phyloP scores from a whole-genome alignment of 2,329 filamentous ascomycete genomes.

The Arthroderma sp. region DNA sequence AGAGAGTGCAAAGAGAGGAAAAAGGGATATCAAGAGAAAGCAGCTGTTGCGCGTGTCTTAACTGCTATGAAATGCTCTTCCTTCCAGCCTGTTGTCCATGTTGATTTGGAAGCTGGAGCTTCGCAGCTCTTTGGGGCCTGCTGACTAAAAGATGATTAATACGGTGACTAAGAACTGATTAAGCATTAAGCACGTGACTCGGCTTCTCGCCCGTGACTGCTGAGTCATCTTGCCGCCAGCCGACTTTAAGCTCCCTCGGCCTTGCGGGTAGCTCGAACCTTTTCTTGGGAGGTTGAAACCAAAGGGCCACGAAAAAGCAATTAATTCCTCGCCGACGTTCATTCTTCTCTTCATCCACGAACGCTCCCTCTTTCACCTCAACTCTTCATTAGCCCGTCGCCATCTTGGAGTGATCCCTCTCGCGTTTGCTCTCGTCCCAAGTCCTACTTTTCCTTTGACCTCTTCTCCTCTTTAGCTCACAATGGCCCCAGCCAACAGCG shows the following conservation, averaged over 20 bases:
- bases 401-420: background rate
- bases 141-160: background rate
- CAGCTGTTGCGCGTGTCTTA: background rate
- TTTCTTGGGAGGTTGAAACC: background rate
- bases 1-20: background rate
- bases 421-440: background rate
- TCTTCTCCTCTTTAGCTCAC: constrained; percentile 24
- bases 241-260: constrained; percentile 2
- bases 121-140: background rate
- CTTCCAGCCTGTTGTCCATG: background rate
- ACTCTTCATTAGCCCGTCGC: background rate
- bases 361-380: constrained; percentile 5
- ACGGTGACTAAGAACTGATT: background rate
- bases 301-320: constrained; percentile 5
- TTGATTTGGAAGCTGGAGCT: constrained; percentile 3
- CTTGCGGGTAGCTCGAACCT: background rate
- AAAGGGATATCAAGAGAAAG: background rate
- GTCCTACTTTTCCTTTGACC: background rate
- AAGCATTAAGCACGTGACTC: background rate
- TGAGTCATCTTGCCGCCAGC: constrained; percentile 1
- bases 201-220: background rate
- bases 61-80: background rate
- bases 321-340: constrained; percentile 11
- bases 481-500: constrained; percentile 84
- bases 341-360: background rate